Base-by-base conservation (phyloP, 352 stramenopile genomes). In the Phytophthora pluvialis region DNA sequence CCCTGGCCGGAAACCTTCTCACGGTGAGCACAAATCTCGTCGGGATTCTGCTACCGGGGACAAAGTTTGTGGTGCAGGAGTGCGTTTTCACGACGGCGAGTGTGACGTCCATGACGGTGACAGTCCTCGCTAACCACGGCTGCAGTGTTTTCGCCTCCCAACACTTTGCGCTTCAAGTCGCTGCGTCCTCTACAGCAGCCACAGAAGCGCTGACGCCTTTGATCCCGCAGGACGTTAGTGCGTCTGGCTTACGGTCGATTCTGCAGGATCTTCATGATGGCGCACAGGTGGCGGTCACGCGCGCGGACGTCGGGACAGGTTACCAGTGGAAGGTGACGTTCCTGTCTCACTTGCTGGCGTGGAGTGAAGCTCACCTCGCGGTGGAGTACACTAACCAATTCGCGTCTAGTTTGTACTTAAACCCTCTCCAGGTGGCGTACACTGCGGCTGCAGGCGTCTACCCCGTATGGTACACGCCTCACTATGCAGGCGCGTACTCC, bases 271-370 rank as follows among this genome's bases (percentile, higher is more conserved):
- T 95, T 26, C 62, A 88, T 6, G 21, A 38, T 0, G 32, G 29
- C 3, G 75, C 78, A 0, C 60, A 77, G n/a, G 72, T 95, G 6
- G 54, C 78, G 31, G 88, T 94, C 7, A 53, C 69, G 1, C 71
- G 70, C 5, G 51, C 43, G 11, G 60, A 48, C 43, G 47, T 61
- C 25, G 72, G 67, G 18, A 76, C 63, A 16, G 78, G 78, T 32
- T 92, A 96, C 63, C 75, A 86, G 43, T 99, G 92, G 91, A 71
- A 63, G 28, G 83, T 98, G 46, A 98, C 94, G 18, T 99, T 99
- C 64, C 51, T 97, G 0, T 96, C 89, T 28, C 79, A 97, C 65
- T 78, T 99, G 35, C 67, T 86, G 6, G 60, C 82, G 39, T 91
- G 88, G 88, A 85, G 77, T 18, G 72, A 72, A 3, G 74, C 86